These are phyloP conservation scores for Rhododendron griersonianum DNA, from an alignment of 148 eudicot species.

Conservation along the genomic window DNA sequence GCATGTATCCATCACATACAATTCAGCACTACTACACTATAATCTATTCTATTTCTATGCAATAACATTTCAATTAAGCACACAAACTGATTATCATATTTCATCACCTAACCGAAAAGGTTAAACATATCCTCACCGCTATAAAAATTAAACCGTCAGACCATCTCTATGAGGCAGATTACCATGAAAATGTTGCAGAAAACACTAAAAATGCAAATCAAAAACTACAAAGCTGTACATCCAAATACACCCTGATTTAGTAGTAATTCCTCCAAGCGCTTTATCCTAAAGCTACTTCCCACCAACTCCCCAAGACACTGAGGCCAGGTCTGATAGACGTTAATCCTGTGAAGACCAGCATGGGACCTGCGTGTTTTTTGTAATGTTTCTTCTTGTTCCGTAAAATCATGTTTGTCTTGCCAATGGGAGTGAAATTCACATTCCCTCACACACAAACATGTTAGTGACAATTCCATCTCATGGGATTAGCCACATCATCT, in stretches of 20 bases:
- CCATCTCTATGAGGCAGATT: no score
- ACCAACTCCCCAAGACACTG: neutral
- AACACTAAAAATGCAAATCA: neutral
- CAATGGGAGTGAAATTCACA: neutral
- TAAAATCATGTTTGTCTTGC: neutral
- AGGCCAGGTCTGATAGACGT: neutral
- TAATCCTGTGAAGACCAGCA: neutral
- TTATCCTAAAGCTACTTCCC: neutral
- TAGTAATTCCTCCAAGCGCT: neutral
- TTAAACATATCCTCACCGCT: neutral
- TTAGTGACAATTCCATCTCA: neutral
- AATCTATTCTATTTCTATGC: neutral
- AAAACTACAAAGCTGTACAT: neutral
- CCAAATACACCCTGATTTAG: neutral
- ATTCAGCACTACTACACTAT: neutral
- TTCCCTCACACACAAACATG: neutral
- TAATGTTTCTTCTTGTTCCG: neutral
- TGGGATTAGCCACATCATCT: slow-evolving; percentile 1
- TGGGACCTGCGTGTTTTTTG: neutral
- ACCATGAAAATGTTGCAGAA: neutral
- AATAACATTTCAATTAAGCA: neutral
- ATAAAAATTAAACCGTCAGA: neutral
- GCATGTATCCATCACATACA: neutral
- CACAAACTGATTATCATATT: neutral
- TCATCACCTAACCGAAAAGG: neutral